phyloP scores from a whole-genome alignment of 169 alveolate species.

The Eimeria acervulina region DNA sequence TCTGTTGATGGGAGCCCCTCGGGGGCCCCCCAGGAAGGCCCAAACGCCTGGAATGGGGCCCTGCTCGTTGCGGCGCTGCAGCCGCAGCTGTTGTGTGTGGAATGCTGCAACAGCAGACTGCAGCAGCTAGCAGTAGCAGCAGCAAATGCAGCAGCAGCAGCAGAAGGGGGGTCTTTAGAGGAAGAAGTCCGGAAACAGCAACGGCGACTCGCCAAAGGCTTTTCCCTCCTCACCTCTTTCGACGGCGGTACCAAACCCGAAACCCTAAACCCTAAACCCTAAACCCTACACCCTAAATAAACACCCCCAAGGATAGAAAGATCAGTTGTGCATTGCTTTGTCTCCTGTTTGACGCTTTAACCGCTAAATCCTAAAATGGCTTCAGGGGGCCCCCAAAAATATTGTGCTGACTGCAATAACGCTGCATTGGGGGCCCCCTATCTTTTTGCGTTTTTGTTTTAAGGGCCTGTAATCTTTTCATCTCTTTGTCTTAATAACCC shows the following conservation, averaged over 20 bases:
- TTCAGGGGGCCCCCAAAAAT: neutral
- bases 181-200: conserved; percentile 41
- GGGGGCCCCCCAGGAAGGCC: conserved; percentile 1
- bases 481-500: neutral
- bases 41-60: conserved; percentile 45
- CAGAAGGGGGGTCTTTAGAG: conserved; percentile 18
- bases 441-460: neutral
- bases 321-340: neutral
- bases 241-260: conserved; percentile 57
- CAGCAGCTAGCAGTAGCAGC: conserved; percentile 56
- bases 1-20: conserved; percentile 6
- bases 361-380: neutral
- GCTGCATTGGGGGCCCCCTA: neutral
- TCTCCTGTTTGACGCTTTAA: neutral
- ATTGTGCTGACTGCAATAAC: neutral
- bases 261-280: conserved; percentile 51
- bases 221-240: conserved; percentile 39
- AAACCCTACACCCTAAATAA: neutral
- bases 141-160: conserved; percentile 57
- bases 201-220: conserved; percentile 36
- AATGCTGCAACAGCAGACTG: conserved; percentile 74
- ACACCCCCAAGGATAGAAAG: neutral
- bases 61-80: conserved; percentile 36
- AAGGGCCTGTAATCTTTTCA: neutral
- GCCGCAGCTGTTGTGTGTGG: conserved; percentile 40